phyloP scores from a whole-genome alignment of 192 early-diverging fungal species.

The Lobosporangium transversale region DNA sequence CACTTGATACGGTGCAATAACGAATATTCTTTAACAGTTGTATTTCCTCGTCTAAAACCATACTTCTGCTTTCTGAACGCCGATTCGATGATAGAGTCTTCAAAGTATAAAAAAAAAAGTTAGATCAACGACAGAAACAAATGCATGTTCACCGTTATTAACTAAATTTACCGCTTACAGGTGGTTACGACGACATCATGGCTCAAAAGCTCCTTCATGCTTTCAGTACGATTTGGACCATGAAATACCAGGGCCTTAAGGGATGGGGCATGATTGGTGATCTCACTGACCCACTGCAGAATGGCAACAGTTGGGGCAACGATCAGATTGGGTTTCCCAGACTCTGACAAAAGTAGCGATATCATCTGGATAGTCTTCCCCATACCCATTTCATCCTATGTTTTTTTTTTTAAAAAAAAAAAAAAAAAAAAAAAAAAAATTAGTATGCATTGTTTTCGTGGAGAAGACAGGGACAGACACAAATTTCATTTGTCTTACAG shows the following conservation, averaged over 20 bases:
- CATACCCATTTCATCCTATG: constrained; percentile 91
- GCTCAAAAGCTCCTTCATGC: constrained; percentile 61
- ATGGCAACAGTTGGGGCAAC: constrained; percentile 90
- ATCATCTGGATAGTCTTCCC: constrained; percentile 96
- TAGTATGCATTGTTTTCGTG: too few species aligned
- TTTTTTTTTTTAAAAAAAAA: too few species aligned
- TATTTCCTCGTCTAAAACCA: constrained; percentile 73
- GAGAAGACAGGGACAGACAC: too few species aligned
- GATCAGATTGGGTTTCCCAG: constrained; percentile 79
- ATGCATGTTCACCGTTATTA: neutral
- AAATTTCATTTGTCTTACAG: constrained; percentile 62
- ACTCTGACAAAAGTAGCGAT: constrained; percentile 75
- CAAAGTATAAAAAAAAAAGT: constrained; percentile 17
- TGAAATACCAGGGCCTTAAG: constrained; percentile 79
- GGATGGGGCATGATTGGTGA: constrained; percentile 68
- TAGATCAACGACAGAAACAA: too few species aligned
- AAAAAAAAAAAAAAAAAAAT: too few species aligned
- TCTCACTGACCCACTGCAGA: constrained; percentile 88
- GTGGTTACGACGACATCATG: constrained; percentile 86
- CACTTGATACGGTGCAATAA: constrained; percentile 80
- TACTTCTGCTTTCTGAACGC: constrained; percentile 74
- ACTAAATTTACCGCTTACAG: constrained; percentile 49
- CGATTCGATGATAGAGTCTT: constrained; percentile 81
- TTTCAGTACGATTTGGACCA: constrained; percentile 71
- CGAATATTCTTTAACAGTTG: constrained; percentile 69